Conservation (phyloP, 371 early-diverging fungal species). For the Rhizopus delemar region DNA sequence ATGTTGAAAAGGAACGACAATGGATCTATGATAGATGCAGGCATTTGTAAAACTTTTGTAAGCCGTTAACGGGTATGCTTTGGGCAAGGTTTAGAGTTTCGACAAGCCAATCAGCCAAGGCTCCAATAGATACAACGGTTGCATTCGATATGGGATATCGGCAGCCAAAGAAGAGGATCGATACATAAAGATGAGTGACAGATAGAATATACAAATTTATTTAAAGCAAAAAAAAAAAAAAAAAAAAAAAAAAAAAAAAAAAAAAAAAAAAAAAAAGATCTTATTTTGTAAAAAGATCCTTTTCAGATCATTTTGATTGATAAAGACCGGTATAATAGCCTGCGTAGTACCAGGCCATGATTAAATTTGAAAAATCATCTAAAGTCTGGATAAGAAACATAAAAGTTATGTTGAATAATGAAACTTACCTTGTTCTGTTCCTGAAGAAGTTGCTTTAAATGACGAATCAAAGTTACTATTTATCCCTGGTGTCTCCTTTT, state of each 20-base stretch:
- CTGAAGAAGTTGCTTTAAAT: background rate
- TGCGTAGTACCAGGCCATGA: slow-evolving; percentile 79
- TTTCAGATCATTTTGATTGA: slow-evolving; percentile 26
- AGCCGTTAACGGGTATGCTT: too few relatives aligned
- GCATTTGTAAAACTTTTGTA: too few relatives aligned
- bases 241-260: background rate
- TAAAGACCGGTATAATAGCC: slow-evolving; percentile 78
- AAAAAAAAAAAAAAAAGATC: background rate
- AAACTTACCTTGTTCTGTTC: background rate
- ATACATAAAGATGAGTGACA: too few relatives aligned
- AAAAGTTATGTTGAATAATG: background rate
- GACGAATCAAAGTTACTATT: background rate
- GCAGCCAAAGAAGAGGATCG: too few relatives aligned
- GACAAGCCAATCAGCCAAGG: too few relatives aligned
- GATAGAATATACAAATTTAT: too few relatives aligned
- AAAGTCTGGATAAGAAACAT: background rate
- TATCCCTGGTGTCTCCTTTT: background rate
- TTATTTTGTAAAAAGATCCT: background rate
- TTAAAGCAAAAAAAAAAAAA: too few relatives aligned
- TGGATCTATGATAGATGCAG: too few relatives aligned
- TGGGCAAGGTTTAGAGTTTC: too few relatives aligned
- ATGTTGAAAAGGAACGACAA: too few relatives aligned
- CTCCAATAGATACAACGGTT: too few relatives aligned
- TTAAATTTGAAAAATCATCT: slow-evolving; percentile 45
- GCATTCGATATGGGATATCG: too few relatives aligned